A percentile compares a stretch with the other conserved stretches of the same genome.
phyloP scores from a whole-genome alignment of 768 basidiomycete species.

The Leucosporidium creatinivorum region DNA sequence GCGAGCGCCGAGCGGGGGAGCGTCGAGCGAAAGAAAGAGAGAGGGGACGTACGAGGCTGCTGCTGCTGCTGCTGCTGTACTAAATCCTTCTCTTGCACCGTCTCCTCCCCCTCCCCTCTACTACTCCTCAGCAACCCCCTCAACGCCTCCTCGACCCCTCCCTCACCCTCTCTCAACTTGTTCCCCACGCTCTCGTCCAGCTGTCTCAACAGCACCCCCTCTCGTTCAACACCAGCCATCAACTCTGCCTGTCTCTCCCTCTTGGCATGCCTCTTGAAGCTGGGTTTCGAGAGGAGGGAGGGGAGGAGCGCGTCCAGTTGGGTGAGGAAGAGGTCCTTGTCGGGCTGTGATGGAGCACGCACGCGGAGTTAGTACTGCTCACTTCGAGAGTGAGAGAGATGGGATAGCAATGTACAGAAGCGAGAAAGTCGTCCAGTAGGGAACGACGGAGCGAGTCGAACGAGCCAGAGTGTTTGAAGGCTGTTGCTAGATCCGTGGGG shows the following conservation, averaged over 20 bases:
- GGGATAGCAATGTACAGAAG: neutral
- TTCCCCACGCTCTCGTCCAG: no score
- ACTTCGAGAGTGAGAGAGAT: neutral
- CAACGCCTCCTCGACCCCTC: no score
- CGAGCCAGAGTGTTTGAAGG: conserved; percentile 16
- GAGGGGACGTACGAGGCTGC: no score
- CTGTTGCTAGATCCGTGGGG: conserved; percentile 4
- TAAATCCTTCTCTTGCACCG: no score
- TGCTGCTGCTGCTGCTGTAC: no score
- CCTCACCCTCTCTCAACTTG: no score
- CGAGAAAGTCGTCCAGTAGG: conserved; percentile 20
- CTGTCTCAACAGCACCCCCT: no score
- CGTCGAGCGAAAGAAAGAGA: no score
- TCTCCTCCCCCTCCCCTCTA: no score
- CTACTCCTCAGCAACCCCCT: no score
- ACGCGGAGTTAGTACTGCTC: no score
- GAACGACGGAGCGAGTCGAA: conserved; percentile 20
- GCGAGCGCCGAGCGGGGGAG: no score
- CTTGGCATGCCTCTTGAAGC: neutral
- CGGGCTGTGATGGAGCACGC: neutral
- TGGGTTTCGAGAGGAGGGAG: neutral
- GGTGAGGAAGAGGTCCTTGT: neutral
- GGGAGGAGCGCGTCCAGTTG: conserved; percentile 1
- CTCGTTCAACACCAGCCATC: neutral
- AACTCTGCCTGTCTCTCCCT: neutral